phyloP scores from a whole-genome alignment of 108 stramenopile species.

The Cyclostephanos invisitatus region DNA sequence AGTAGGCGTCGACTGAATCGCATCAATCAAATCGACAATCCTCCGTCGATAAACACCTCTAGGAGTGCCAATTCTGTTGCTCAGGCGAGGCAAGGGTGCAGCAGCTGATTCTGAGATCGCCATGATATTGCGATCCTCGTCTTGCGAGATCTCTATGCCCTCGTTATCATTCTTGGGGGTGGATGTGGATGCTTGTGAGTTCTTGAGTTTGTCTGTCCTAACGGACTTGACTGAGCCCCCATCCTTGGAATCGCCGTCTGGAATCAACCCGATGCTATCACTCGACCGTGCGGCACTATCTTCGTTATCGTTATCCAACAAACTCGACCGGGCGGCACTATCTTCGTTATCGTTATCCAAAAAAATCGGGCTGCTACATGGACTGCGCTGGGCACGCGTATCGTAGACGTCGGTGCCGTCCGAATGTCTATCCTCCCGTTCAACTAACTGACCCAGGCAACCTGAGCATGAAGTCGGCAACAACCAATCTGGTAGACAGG shows the following conservation, averaged over 20 bases:
- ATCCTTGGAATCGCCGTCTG: neutral
- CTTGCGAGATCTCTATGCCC: neutral
- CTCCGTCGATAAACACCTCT: neutral
- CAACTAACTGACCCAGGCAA: neutral
- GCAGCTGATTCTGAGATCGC: neutral
- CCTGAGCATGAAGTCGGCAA: conserved; percentile 8
- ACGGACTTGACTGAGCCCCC: neutral
- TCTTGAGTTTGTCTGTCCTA: neutral
- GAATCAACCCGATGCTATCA: neutral
- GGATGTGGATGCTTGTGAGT: neutral
- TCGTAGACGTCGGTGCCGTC: neutral
- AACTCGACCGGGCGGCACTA: neutral
- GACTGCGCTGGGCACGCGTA: neutral
- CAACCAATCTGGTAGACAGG: conserved; percentile 3
- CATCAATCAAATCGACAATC: conserved; percentile 1
- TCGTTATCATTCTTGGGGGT: conserved; percentile 1
- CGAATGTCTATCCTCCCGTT: neutral
- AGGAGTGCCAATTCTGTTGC: conserved; percentile 5
- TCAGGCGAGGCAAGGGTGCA: neutral
- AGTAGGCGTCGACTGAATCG: conserved; percentile 7
- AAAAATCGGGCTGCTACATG: neutral
- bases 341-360: neutral
- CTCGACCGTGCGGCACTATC: neutral
- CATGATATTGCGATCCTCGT: neutral
- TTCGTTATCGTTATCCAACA: neutral